phyloP scores from a whole-genome alignment of 108 stramenopile species.

The Chaetoceros muelleri region DNA sequence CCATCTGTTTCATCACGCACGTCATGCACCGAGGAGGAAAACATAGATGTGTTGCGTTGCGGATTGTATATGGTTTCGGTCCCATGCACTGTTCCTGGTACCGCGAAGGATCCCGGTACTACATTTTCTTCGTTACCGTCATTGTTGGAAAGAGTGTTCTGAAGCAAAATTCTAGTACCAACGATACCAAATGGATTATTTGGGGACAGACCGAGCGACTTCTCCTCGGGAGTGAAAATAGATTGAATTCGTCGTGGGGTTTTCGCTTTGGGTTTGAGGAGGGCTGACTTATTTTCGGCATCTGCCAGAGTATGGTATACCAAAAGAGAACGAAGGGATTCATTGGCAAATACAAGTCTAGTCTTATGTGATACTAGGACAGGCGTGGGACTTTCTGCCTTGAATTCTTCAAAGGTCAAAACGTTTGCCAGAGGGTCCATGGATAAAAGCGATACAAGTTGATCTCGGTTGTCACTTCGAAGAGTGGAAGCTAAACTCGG shows the following conservation, averaged over 20 bases:
- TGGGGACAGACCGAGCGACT: not conserved
- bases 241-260: slow-evolving; percentile 24
- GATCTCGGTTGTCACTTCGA: slow-evolving; percentile 44
- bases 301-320: slow-evolving; percentile 40
- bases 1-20: not conserved
- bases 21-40: not conserved
- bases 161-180: slow-evolving; percentile 24
- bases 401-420: not conserved
- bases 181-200: slow-evolving; percentile 15
- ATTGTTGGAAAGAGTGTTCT: not conserved
- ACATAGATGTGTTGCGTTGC: not conserved
- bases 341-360: slow-evolving; percentile 37
- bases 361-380: slow-evolving; percentile 15
- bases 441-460: slow-evolving; percentile 18
- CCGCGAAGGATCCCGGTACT: not conserved
- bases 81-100: not conserved
- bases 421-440: slow-evolving; percentile 3
- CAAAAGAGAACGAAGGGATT: slow-evolving; percentile 29
- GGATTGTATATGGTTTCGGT: not conserved
- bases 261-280: slow-evolving; percentile 15
- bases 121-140: not conserved
- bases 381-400: not conserved
- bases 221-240: slow-evolving; percentile 21
- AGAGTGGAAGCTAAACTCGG: slow-evolving; percentile 32
- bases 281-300: slow-evolving; percentile 24